Conservation (phyloP, 768 basidiomycete species). For the Chiua virens region DNA sequence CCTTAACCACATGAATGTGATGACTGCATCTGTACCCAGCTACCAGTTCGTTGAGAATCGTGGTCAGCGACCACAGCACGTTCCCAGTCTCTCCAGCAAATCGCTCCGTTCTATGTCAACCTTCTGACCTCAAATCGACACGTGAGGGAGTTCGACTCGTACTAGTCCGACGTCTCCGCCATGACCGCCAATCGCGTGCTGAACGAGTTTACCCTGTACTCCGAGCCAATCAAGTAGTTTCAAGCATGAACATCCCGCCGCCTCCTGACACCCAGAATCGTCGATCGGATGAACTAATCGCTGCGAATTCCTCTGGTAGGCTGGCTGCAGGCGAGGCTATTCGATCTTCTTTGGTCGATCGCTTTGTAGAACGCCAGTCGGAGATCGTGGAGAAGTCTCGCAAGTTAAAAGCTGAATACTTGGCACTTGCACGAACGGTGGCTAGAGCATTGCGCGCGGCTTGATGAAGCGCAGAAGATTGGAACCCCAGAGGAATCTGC, state of each 20-base stretch:
- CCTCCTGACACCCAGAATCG: conserved; percentile 38
- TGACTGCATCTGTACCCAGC: conserved; percentile 7
- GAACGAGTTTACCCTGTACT: conserved; percentile 67
- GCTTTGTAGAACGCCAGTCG: conserved; percentile 53
- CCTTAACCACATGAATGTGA: conserved; percentile 9
- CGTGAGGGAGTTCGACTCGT: conserved; percentile 63
- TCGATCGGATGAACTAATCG: conserved; percentile 50
- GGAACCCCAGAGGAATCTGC: conserved; percentile 39
- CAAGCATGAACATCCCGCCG: conserved; percentile 30
- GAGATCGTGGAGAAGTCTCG: conserved; percentile 53
- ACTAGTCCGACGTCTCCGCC: conserved; percentile 58
- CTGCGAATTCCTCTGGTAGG: conserved; percentile 35
- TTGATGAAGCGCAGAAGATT: conserved; percentile 52
- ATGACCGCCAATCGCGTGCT: conserved; percentile 59
- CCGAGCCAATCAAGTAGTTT: conserved; percentile 53
- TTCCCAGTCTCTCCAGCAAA: conserved; percentile 7
- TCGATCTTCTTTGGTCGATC: conserved; percentile 51
- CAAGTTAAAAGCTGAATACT: conserved; percentile 64
- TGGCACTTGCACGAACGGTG: conserved; percentile 68
- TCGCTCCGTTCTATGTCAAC: conserved; percentile 9
- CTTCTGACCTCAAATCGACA: conserved; percentile 38
- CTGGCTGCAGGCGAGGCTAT: conserved; percentile 39
- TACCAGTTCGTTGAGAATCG: conserved; percentile 22
- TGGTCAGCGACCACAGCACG: conserved; percentile 29
- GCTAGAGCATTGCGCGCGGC: conserved; percentile 63